phyloP scores from a whole-genome alignment of 805 yeast species.

The Scheffersomyces ergatensis region DNA sequence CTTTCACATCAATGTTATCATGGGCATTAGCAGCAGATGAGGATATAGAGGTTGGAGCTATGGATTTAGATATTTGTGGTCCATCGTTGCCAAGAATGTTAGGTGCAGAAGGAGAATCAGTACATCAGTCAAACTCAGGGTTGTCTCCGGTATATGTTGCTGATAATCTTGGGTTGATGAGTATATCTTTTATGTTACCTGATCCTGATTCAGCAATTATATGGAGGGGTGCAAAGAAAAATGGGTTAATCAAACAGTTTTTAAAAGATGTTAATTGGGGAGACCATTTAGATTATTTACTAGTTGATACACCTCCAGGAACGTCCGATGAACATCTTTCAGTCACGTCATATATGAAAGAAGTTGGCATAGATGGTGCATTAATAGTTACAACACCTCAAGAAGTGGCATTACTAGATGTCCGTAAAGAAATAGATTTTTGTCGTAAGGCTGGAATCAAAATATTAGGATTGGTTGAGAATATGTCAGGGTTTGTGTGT shows the following conservation, averaged over 20 bases:
- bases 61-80: constrained; percentile 97
- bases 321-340: constrained; percentile 96
- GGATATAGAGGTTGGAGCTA: constrained; percentile 85
- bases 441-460: constrained; percentile 87
- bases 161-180: constrained; percentile 93
- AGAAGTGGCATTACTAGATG: constrained; percentile 93
- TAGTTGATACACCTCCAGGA: constrained; percentile 98
- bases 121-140: constrained; percentile 88
- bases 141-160: constrained; percentile 97
- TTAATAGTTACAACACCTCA: constrained; percentile 95
- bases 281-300: constrained; percentile 67
- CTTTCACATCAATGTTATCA: constrained; percentile 92
- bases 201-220: constrained; percentile 90
- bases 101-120: constrained; percentile 82
- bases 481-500: constrained; percentile 98
- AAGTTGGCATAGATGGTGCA: constrained; percentile 93
- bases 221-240: constrained; percentile 97
- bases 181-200: constrained; percentile 93
- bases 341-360: constrained; percentile 83
- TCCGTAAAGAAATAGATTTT: constrained; percentile 92
- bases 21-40: constrained; percentile 90
- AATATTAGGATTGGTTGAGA: constrained; percentile 88
- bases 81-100: constrained; percentile 95
- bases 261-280: constrained; percentile 97
- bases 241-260: constrained; percentile 88